Percentiles rank a stretch among this genome's conserved stretches.
Evolutionary conservation across 306 rosid genomes (phyloP).

Genomic region (Lathyrus tuberosus): DNA sequence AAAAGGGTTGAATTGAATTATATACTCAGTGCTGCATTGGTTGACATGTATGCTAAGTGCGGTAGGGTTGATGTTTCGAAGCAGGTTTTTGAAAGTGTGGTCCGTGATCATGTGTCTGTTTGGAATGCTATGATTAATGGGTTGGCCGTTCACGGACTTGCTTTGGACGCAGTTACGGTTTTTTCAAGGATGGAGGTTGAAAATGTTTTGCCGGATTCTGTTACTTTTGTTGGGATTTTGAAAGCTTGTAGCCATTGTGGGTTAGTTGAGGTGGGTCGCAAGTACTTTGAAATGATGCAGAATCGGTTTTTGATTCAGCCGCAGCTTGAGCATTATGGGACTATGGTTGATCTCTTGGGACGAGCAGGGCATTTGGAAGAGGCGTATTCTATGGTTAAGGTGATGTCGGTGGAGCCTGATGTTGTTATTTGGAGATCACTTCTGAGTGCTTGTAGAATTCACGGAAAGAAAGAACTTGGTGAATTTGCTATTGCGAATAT

Average conservation of each 20-base stretch:
- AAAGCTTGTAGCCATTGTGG: constrained; percentile 74
- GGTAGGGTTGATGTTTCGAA: constrained; percentile 61
- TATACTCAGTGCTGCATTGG: constrained; percentile 59
- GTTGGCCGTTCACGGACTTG: constrained; percentile 72
- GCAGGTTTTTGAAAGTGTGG: constrained; percentile 47
- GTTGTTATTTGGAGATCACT: constrained; percentile 72
- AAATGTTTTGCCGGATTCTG: constrained; percentile 56
- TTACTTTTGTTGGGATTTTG: constrained; percentile 66
- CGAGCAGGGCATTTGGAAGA: constrained; percentile 68
- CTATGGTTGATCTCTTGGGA: constrained; percentile 76
- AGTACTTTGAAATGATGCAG: constrained; percentile 61
- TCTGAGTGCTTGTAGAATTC: constrained; percentile 66
- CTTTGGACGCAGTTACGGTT: constrained; percentile 48
- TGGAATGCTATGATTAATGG: constrained; percentile 83
- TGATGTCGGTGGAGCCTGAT: constrained; percentile 71
- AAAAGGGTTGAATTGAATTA: constrained; percentile 55
- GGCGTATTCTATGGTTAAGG: constrained; percentile 53
- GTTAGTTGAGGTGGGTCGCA: constrained; percentile 61
- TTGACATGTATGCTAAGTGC: constrained; percentile 74
- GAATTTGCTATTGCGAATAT: constrained; percentile 69
- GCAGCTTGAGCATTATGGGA: constrained; percentile 69
- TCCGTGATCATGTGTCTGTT: constrained; percentile 56
- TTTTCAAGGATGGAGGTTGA: constrained; percentile 67
- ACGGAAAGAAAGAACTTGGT: constrained; percentile 56
- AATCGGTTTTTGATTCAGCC: constrained; percentile 56